These are phyloP conservation scores for Rhinocladiella mackenziei DNA, from an alignment of 2,329 filamentous ascomycete species.

Conservation along the genomic window DNA sequence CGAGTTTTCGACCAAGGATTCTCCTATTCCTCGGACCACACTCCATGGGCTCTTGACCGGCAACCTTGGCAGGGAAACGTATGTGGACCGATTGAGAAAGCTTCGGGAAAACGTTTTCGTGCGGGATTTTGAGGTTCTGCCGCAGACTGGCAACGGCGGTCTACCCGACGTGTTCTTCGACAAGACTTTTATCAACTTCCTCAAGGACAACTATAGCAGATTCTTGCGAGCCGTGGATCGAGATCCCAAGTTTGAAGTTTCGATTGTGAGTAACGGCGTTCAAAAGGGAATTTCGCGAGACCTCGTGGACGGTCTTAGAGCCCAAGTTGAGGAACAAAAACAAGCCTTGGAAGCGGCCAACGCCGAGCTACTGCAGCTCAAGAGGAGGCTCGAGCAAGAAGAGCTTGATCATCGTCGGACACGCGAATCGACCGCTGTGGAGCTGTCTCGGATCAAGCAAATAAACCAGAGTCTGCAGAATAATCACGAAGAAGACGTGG, in stretches of 20 bases:
- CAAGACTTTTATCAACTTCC: slow-evolving; percentile 79
- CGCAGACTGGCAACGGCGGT: slow-evolving; percentile 56
- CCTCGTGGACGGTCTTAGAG: slow-evolving; percentile 77
- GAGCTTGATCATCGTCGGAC: slow-evolving; percentile 66
- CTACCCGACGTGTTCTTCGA: slow-evolving; percentile 84
- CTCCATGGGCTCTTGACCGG: slow-evolving; percentile 74
- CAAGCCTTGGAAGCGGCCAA: slow-evolving; percentile 56
- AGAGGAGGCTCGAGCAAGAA: slow-evolving; percentile 63
- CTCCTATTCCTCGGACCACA: slow-evolving; percentile 75
- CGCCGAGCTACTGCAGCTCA: slow-evolving; percentile 51
- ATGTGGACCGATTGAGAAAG: slow-evolving; percentile 74
- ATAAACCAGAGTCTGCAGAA: slow-evolving; percentile 68
- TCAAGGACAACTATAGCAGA: slow-evolving; percentile 93
- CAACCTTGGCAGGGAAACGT: slow-evolving; percentile 78
- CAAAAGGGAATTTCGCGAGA: slow-evolving; percentile 92
- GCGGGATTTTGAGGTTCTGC: slow-evolving; percentile 83
- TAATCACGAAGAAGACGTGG: slow-evolving; percentile 64
- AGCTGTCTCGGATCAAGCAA: slow-evolving; percentile 57
- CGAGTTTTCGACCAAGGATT: slow-evolving; percentile 97
- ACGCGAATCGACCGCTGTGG: slow-evolving; percentile 55
- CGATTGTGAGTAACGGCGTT: slow-evolving; percentile 71
- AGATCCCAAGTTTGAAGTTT: slow-evolving; percentile 81
- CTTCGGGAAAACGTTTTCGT: slow-evolving; percentile 74
- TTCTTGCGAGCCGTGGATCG: slow-evolving; percentile 81
- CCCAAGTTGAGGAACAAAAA: slow-evolving; percentile 70